These are phyloP conservation scores for Paecilomyces sp. DNA, from an alignment of 2,329 filamentous ascomycete genomes.

Conservation along the genomic window DNA sequence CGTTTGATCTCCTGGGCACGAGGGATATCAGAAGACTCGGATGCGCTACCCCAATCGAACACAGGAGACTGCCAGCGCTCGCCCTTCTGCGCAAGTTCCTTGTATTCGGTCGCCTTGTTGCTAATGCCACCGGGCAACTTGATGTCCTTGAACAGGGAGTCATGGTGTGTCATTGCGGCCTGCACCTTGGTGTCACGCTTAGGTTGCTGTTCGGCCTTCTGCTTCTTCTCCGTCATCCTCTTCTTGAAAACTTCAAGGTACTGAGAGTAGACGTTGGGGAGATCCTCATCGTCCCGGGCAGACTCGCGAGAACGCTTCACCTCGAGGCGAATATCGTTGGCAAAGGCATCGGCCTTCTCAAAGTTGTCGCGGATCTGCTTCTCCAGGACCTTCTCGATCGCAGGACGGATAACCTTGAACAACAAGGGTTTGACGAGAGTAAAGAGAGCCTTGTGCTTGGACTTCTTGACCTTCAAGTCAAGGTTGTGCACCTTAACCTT, in stretches of 20 bases:
- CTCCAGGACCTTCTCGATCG: conserved; percentile 79
- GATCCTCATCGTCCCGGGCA: conserved; percentile 60
- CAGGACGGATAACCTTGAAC: conserved; percentile 75
- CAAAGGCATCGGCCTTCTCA: conserved; percentile 62
- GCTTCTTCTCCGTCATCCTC: conserved; percentile 65
- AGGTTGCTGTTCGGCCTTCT: conserved; percentile 60
- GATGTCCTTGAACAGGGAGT: conserved; percentile 88
- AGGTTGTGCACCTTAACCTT: conserved; percentile 74
- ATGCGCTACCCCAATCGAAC: conserved; percentile 76
- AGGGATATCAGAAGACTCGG: conserved; percentile 66
- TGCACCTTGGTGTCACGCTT: conserved; percentile 64
- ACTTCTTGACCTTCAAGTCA: conserved; percentile 86
- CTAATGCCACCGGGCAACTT: conserved; percentile 81
- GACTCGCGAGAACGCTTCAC: conserved; percentile 66
- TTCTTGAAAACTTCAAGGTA: conserved; percentile 72
- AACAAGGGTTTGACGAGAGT: conserved; percentile 78
- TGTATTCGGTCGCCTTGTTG: conserved; percentile 90
- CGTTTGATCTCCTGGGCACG: conserved; percentile 45
- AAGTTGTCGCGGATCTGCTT: conserved; percentile 82
- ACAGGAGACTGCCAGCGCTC: conserved; percentile 92
- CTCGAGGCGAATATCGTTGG: conserved; percentile 75
- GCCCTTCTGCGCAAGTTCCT: conserved; percentile 76
- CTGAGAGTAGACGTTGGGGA: conserved; percentile 77
- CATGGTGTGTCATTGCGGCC: conserved; percentile 75
- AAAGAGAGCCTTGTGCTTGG: conserved; percentile 90